phyloP scores from a whole-genome alignment of 805 yeast species.

The Pichia gijzeniarum region DNA sequence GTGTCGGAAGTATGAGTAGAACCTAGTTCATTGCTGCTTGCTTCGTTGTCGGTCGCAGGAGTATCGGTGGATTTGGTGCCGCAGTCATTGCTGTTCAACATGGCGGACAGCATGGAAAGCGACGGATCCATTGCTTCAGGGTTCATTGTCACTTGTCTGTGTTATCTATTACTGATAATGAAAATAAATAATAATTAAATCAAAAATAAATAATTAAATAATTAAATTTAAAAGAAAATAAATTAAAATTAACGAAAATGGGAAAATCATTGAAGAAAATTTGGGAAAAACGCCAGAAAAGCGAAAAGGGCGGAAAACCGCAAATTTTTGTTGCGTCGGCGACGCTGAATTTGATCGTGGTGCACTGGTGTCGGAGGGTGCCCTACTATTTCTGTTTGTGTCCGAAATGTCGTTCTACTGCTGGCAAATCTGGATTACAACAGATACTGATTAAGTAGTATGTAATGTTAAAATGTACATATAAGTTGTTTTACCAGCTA shows the following conservation, averaged over 20 bases:
- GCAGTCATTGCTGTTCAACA: not conserved
- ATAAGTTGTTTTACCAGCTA: too few species aligned
- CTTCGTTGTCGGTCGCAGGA: too few species aligned
- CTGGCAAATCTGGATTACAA: too few species aligned
- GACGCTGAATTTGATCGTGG: too few species aligned
- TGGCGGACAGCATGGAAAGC: conserved; percentile 3
- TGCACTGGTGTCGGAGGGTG: too few species aligned
- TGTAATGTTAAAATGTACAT: too few species aligned
- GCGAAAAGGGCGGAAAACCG: not conserved
- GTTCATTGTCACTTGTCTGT: not conserved
- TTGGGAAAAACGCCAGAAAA: not conserved
- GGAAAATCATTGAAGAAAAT: not conserved
- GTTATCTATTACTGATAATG: not conserved
- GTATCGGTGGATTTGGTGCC: not conserved
- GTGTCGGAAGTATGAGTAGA: not conserved
- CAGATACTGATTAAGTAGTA: too few species aligned
- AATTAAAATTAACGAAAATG: not conserved
- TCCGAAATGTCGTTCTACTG: too few species aligned
- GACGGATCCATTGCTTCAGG: conserved; percentile 1
- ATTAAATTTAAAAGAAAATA: not conserved
- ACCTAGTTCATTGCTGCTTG: not conserved
- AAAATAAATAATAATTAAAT: not conserved
- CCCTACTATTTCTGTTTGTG: too few species aligned
- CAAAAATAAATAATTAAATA: not conserved
- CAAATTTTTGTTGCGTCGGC: too few species aligned